phyloP scores from a whole-genome alignment of 257 asterid species.

The Euphrasia confusa region DNA sequence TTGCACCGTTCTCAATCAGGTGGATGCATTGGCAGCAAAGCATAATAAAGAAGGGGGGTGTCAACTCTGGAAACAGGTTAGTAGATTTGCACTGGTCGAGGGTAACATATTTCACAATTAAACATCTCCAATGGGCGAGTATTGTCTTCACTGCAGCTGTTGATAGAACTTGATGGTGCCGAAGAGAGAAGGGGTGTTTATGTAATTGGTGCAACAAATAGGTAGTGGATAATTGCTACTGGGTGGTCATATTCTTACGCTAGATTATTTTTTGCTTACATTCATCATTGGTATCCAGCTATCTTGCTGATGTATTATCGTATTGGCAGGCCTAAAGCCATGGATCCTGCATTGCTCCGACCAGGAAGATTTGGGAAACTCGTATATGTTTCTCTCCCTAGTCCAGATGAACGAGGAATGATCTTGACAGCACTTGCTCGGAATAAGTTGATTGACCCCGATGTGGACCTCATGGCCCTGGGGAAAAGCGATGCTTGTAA shows the following conservation, averaged over 20 bases:
- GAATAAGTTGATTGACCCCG: constrained; percentile 42
- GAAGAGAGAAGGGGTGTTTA: constrained; percentile 66
- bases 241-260: not conserved
- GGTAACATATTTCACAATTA: not conserved
- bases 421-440: constrained; percentile 43
- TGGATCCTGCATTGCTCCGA: constrained; percentile 62
- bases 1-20: constrained; percentile 33
- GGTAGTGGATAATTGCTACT: constrained; percentile 35
- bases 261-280: too few relatives aligned
- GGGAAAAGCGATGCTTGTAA: constrained; percentile 42
- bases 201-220: constrained; percentile 89
- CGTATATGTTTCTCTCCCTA: constrained; percentile 61
- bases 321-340: constrained; percentile 54
- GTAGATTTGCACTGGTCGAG: not conserved
- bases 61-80: constrained; percentile 61
- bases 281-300: not conserved
- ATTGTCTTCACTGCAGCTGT: constrained; percentile 48
- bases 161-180: constrained; percentile 80
- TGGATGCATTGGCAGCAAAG: constrained; percentile 70
- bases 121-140: not conserved
- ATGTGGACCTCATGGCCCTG: constrained; percentile 53
- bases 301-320: not conserved
- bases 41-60: constrained; percentile 78
- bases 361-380: constrained; percentile 36
- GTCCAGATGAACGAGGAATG: constrained; percentile 34